Conservation (phyloP, 108 stramenopile species). For the Nitzschia sp. region DNA sequence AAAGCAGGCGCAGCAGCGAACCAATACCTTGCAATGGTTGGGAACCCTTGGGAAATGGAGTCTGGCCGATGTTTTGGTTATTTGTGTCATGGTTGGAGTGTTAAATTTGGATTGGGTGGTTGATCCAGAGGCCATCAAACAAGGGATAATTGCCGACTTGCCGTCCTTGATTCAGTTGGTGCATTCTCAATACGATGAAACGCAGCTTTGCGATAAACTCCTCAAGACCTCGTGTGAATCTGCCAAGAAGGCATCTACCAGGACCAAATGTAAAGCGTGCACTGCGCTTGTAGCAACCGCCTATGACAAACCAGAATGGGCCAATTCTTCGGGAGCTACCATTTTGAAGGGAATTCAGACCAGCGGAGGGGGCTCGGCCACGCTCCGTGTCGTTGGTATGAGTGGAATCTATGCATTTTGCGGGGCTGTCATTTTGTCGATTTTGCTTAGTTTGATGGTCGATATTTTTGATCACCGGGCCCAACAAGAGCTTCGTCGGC, state of each 20-base stretch:
- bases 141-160: slow-evolving; percentile 58
- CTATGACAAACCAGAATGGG: slow-evolving; percentile 61
- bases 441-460: slow-evolving; percentile 67
- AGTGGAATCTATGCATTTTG: slow-evolving; percentile 80
- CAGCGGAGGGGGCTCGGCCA: slow-evolving; percentile 64
- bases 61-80: slow-evolving; percentile 78
- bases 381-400: slow-evolving; percentile 70
- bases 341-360: slow-evolving; percentile 59
- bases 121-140: slow-evolving; percentile 56
- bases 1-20: slow-evolving; percentile 42
- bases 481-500: slow-evolving; percentile 11
- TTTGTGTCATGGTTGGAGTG: slow-evolving; percentile 86
- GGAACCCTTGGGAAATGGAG: slow-evolving; percentile 80
- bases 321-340: slow-evolving; percentile 41
- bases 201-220: slow-evolving; percentile 53
- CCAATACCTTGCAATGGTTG: slow-evolving; percentile 54
- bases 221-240: slow-evolving; percentile 45
- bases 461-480: slow-evolving; percentile 57
- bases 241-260: slow-evolving; percentile 32
- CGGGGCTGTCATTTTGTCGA: slow-evolving; percentile 74
- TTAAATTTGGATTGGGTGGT: slow-evolving; percentile 77
- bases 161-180: slow-evolving; percentile 49
- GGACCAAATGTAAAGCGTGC: slow-evolving; percentile 50
- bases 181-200: slow-evolving; percentile 35
- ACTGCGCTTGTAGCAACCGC: slow-evolving; percentile 45